Evolutionary conservation across 2,329 filamentous ascomycete genomes (phyloP).

Genomic region (Fusarium haematococcum): DNA sequence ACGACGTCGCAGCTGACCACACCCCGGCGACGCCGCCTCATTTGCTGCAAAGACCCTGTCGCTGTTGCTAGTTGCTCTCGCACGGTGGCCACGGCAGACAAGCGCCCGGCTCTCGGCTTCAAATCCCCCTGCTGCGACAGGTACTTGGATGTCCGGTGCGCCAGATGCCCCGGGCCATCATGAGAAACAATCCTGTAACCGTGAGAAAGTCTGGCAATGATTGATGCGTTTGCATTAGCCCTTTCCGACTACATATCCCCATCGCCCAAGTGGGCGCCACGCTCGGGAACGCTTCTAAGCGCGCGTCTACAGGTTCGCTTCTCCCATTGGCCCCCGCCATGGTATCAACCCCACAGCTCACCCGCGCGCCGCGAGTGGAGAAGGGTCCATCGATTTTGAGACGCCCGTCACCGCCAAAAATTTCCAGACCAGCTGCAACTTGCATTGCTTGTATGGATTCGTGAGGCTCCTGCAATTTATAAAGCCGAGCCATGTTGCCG

Average conservation of each 20-base stretch:
- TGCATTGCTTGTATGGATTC: conserved; percentile 28
- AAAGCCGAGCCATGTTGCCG: conserved; percentile 37
- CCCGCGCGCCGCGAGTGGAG: conserved; percentile 11
- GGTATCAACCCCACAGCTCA: conserved; percentile 12
- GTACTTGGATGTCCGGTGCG: background rate
- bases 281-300: conserved; percentile 37
- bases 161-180: background rate
- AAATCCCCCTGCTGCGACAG: background rate
- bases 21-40: conserved; percentile 25
- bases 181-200: conserved; percentile 2
- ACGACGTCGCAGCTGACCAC: conserved; percentile 23
- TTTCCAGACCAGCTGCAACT: conserved; percentile 27
- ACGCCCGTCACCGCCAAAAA: conserved; percentile 46
- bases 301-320: conserved; percentile 41
- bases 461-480: conserved; percentile 39
- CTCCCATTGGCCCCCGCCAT: conserved; percentile 25
- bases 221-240: conserved; percentile 6
- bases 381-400: conserved; percentile 36
- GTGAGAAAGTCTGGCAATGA: background rate
- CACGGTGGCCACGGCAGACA: conserved; percentile 19
- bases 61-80: conserved; percentile 22
- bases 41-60: conserved; percentile 31
- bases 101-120: conserved; percentile 24
- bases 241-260: background rate
- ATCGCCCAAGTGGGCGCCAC: background rate